These are phyloP conservation scores for Dianthus caryophyllus DNA, from an alignment of 148 eudicot genomes.

Conservation along the genomic window DNA sequence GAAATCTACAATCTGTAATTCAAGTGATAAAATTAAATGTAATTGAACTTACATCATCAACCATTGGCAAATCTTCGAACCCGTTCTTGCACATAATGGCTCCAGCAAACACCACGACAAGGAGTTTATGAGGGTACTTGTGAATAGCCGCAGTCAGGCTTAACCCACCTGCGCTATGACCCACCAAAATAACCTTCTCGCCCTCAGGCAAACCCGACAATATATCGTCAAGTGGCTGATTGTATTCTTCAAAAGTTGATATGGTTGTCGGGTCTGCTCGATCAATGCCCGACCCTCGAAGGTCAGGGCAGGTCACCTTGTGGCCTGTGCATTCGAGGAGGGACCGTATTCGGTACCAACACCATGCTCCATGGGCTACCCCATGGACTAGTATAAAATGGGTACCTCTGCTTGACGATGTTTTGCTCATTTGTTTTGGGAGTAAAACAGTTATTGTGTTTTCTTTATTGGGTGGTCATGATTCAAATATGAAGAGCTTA, in stretches of 20 bases:
- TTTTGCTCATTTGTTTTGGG: neutral
- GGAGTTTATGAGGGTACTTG: conserved; percentile 21
- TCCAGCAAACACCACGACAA: conserved; percentile 26
- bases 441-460: neutral
- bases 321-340: conserved; percentile 26
- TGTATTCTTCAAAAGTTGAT: conserved; percentile 25
- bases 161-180: conserved; percentile 36
- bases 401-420: neutral
- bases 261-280: conserved; percentile 14
- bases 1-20: too few relatives aligned
- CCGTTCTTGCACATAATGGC: conserved; percentile 33
- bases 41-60: conserved; percentile 14
- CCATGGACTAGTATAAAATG: conserved; percentile 35
- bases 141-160: conserved; percentile 30
- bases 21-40: too few relatives aligned
- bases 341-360: conserved; percentile 33
- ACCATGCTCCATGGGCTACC: conserved; percentile 30
- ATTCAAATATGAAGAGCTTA: neutral
- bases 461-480: neutral
- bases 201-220: conserved; percentile 17
- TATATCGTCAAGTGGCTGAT: conserved; percentile 23
- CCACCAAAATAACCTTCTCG: conserved; percentile 38
- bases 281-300: conserved; percentile 26
- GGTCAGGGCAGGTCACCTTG: conserved; percentile 28
- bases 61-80: conserved; percentile 11